Evolutionary conservation across 371 early-diverging fungal species (phyloP), one percentile per base, ranked within the genome.

Genomic region (Mortierella sp.): DNA sequence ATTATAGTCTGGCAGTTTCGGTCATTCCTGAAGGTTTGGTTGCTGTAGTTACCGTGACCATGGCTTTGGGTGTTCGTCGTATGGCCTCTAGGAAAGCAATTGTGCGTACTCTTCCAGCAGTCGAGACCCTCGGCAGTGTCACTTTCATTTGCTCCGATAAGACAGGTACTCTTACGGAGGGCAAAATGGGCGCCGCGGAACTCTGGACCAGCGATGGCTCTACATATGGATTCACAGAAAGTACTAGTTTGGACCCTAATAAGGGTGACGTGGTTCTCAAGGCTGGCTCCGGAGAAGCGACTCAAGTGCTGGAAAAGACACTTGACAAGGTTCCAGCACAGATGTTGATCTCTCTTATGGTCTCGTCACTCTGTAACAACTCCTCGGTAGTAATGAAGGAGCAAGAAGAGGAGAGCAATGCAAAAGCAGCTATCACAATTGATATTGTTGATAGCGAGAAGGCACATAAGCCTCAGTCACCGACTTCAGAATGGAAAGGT

Each of bases 141-240:
- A 95, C 96, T n/a, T 92, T 92, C 45, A 95, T 98, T 73, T 97
- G 96, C 80, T 94, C 94, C 1, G 97, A 97, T 81, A 98, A 99
- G 91, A 98, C 97, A 0, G 98, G 98, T 35, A 98, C 98, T 0
- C 84, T 98, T 59, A 97, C 98, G 3, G 95, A 96, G 86, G 97
- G 97, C 68, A 96, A 96, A 87, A 95, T 95, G 96, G 93, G 91
- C 18, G 88, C 92, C 11, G 69, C 89, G 55, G 90, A 92, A 76
- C 72, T 93, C 45, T 94, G 93, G 89, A 90, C 92, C n/a, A 85
- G 89, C 3, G 93, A 93, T 63, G 87, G 90, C 64, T 78, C 86
- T 6, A 73, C 87, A 11, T 95, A 93, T 68, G 85, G 83, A n/a
- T 92, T 93, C 61, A 91, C 88, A 18, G 86, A 90, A 55, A 88